Evolutionary conservation across 805 yeast species (phyloP).

Genomic region (Metschnikowia drakensbergensis): DNA sequence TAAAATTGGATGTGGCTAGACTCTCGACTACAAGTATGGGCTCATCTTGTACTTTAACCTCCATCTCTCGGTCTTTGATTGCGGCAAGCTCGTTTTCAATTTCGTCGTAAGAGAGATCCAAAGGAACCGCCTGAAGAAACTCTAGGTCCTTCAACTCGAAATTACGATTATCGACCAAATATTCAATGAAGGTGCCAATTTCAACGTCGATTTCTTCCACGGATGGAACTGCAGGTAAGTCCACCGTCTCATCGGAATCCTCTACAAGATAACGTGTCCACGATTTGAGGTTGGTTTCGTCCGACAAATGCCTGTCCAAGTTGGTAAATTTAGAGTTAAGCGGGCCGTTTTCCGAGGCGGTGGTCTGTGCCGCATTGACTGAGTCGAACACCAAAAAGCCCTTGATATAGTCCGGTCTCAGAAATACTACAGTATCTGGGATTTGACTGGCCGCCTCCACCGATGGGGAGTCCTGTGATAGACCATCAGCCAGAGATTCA

Average conservation of each 20-base stretch:
- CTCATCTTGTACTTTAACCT: background rate
- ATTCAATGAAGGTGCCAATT: conserved; percentile 29
- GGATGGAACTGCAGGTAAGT: conserved; percentile 2
- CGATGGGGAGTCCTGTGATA: background rate
- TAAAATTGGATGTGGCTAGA: background rate
- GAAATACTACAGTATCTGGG: conserved; percentile 10
- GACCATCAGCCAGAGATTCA: background rate
- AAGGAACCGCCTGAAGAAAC: conserved; percentile 23
- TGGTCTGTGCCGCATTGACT: conserved; percentile 6
- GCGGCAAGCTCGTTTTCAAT: conserved; percentile 36
- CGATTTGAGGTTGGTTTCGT: conserved; percentile 23
- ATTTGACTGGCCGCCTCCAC: conserved; percentile 5
- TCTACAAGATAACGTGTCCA: conserved; percentile 26
- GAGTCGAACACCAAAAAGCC: conserved; percentile 22
- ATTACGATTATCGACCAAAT: conserved; percentile 26
- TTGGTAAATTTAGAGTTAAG: conserved; percentile 26
- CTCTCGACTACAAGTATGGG: background rate
- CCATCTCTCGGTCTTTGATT: conserved; percentile 15
- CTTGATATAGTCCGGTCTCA: conserved; percentile 25
- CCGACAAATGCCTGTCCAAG: conserved; percentile 24
- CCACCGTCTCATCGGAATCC: conserved; percentile 9
- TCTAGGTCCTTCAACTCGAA: conserved; percentile 26
- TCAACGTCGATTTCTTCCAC: conserved; percentile 19
- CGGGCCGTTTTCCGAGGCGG: conserved; percentile 12
- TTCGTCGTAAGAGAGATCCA: conserved; percentile 37